These are phyloP conservation scores for Whalleya microplaca DNA, from an alignment of 2,329 filamentous ascomycete genomes.

Conservation along the genomic window DNA sequence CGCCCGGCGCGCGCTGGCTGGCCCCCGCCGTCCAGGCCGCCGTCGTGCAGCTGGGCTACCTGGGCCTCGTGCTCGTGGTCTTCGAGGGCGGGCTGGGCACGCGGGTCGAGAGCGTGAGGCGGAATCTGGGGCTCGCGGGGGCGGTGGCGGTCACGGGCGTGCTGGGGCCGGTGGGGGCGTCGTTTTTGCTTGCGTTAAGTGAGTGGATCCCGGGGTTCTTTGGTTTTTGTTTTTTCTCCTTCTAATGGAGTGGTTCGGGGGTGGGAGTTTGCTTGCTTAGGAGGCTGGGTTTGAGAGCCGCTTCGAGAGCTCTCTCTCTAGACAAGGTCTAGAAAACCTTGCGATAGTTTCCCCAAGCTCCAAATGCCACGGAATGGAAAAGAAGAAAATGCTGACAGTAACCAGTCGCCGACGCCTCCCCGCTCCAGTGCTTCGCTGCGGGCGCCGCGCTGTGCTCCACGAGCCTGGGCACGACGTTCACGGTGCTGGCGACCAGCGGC, in stretches of 20 bases:
- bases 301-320: too few relatives aligned
- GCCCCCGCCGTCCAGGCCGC: constrained; percentile 52
- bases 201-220: too few relatives aligned
- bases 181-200: constrained; percentile 62
- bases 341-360: too few relatives aligned
- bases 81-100: constrained; percentile 70
- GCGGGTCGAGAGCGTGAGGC: constrained; percentile 55
- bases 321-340: too few relatives aligned
- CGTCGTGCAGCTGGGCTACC: constrained; percentile 69
- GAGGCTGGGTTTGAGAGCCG: too few relatives aligned
- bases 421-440: constrained; percentile 55
- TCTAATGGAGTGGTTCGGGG: too few relatives aligned
- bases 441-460: constrained; percentile 40
- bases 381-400: too few relatives aligned
- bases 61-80: constrained; percentile 73
- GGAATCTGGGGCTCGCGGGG: constrained; percentile 61
- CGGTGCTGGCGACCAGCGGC: constrained; percentile 50
- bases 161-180: constrained; percentile 63
- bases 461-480: constrained; percentile 55
- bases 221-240: too few relatives aligned
- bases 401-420: constrained; percentile 51
- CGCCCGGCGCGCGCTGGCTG: constrained; percentile 66
- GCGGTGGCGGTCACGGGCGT: constrained; percentile 72
- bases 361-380: too few relatives aligned
- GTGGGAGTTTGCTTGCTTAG: too few relatives aligned